Base-by-base conservation (phyloP, 345 rosid species). In the Turnera subulata region DNA sequence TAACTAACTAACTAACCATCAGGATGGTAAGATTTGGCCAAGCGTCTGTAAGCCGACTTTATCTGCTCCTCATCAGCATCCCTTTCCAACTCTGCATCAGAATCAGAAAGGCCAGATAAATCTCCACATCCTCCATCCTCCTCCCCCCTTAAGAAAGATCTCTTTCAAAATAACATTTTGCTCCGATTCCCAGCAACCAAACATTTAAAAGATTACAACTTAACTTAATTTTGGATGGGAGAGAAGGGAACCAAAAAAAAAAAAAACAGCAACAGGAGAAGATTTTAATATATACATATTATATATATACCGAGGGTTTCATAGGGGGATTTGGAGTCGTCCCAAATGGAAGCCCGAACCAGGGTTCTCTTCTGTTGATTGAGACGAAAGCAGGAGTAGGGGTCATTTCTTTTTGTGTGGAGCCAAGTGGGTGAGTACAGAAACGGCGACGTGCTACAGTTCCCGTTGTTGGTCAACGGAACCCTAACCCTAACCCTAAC, bases 11-110 rank as follows among this genome's bases (percentile, higher is more conserved):
- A 59, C 78, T 50, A 76, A 92, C 99, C 97, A 81, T 93, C 99
- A 0, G 99, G 99, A 66, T 93, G 99, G 69, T 85, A 93, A 67
- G 66, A 89, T 54, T 92, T 93, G 55, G 97, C 99, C 79, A 89
- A 73, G 55, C 97, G 75, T 73, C 97, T 79, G 55, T 86, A 93
- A 1, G 97, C 94, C 26, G 80, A 51, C 76, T 93, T 93, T 56
- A 93, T 85, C 77, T 86, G 77, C 56, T 86, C 96, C 18, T 84
- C 99, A 58, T 78, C 93, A 26, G 90, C 99, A 73, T 76, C 80
- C 66, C 88, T 71, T 58, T 86, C 91, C 71, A 92, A 73, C 69
- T 92, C 98, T 88, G 77, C 69, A 61, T 43, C 38, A 46, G 17
- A 47, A 61, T n/a, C n/a, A 73, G 40, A 60, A 20, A 49, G 40